Conservation (phyloP, 495 filamentous ascomycete species). For the Aspergillus heteromorphus region DNA sequence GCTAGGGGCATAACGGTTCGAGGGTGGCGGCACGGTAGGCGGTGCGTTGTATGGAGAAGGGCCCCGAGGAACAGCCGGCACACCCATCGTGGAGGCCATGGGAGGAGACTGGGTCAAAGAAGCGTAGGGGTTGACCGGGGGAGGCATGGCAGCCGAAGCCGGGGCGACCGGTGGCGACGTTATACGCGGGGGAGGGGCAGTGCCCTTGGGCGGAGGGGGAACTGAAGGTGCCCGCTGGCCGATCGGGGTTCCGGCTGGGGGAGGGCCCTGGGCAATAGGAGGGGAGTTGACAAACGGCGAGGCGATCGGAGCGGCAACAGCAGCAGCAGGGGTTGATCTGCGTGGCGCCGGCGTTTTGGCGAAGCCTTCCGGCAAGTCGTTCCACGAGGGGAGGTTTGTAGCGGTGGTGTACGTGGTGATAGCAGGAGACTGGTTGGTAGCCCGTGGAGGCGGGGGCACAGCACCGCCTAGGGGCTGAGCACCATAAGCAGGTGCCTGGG, state of each 20-base stretch:
- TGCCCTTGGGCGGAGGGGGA: constrained; percentile 51
- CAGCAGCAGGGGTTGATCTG: constrained; percentile 62
- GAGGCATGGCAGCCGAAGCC: constrained; percentile 37
- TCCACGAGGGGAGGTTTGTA: constrained; percentile 76
- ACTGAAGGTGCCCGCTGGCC: constrained; percentile 44
- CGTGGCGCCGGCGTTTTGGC: constrained; percentile 65
- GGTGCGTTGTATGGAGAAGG: constrained; percentile 87
- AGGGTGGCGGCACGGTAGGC: constrained; percentile 64
- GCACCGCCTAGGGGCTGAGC: constrained; percentile 32
- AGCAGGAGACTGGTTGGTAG: constrained; percentile 53
- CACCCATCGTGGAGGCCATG: constrained; percentile 31
- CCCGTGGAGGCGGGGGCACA: constrained; percentile 55
- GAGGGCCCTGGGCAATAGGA: constrained; percentile 44
- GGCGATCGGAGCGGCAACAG: constrained; percentile 45
- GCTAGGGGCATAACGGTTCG: constrained; percentile 81
- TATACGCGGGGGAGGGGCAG: constrained; percentile 47
- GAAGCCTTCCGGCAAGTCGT: constrained; percentile 83
- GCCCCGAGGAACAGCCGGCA: constrained; percentile 60
- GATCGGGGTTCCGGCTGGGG: constrained; percentile 21
- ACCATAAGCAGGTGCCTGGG: constrained; percentile 42
- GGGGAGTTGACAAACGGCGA: constrained; percentile 64
- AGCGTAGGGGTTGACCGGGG: constrained; percentile 62
- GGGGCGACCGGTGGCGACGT: constrained; percentile 45
- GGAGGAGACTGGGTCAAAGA: constrained; percentile 39
- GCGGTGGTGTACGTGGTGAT: constrained; percentile 62